These are phyloP conservation scores for Fusarium zealandicum DNA, from an alignment of 2,329 filamentous ascomycete species.

Conservation along the genomic window DNA sequence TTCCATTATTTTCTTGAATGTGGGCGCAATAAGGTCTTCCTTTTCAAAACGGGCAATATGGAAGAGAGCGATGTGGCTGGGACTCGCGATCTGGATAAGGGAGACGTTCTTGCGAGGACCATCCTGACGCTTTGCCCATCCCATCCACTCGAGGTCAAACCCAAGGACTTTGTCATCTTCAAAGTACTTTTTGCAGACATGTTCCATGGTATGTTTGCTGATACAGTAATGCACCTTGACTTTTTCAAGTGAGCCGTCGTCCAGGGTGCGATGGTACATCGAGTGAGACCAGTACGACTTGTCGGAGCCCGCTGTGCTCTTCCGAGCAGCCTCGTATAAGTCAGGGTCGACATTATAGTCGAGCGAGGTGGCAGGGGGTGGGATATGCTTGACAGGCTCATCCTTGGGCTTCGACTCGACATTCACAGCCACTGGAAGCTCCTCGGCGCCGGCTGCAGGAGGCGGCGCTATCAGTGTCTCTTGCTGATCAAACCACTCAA, in stretches of 20 bases:
- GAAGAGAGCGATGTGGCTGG: conserved; percentile 79
- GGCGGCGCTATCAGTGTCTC: conserved; percentile 14
- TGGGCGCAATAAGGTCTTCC: conserved; percentile 71
- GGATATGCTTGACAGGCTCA: not conserved
- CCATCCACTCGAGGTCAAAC: conserved; percentile 88
- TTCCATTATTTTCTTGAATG: conserved; percentile 76
- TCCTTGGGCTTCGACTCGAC: conserved; percentile 5
- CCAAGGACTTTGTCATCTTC: conserved; percentile 75
- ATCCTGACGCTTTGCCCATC: conserved; percentile 54
- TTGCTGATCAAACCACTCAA: conserved; percentile 40
- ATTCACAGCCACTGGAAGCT: conserved; percentile 1
- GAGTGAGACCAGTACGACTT: conserved; percentile 72
- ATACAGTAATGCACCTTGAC: conserved; percentile 82
- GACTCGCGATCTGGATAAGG: conserved; percentile 81
- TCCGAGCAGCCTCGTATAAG: conserved; percentile 53
- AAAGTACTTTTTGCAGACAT: conserved; percentile 70
- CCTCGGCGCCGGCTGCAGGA: conserved; percentile 8
- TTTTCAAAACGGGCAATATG: conserved; percentile 73
- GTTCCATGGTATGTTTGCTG: conserved; percentile 71
- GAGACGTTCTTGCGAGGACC: conserved; percentile 75
- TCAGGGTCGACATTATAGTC: conserved; percentile 43
- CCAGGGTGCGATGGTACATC: conserved; percentile 65
- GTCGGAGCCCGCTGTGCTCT: conserved; percentile 52
- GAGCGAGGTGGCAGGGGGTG: conserved; percentile 40
- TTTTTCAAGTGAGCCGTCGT: conserved; percentile 54